Evolutionary conservation across 2,329 filamentous ascomycete species (phyloP).

Genomic region (Graphilbum sp.): DNA sequence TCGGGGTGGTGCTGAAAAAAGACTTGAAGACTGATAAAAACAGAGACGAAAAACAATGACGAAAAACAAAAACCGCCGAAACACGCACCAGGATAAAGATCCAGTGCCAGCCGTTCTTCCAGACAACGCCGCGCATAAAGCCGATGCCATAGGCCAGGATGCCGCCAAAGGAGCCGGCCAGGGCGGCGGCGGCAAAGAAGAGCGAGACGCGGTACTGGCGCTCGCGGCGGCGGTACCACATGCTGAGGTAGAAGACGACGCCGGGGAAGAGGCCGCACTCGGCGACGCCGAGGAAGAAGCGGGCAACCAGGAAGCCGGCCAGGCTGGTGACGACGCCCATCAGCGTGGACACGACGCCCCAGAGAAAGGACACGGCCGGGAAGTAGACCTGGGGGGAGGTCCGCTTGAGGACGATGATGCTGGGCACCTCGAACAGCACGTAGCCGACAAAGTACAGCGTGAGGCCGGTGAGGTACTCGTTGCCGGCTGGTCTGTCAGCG

Average conservation of each 20-base stretch:
- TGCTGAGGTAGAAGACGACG: conserved; percentile 31
- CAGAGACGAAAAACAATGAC: too few species aligned
- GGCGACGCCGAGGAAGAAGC: conserved; percentile 36
- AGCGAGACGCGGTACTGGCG: conserved; percentile 37
- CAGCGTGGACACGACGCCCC: conserved; percentile 37
- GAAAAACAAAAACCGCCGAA: too few species aligned
- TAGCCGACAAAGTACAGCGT: conserved; percentile 51
- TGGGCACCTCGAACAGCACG: conserved; percentile 42
- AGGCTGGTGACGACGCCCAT: conserved; percentile 32
- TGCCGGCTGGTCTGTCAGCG: too few species aligned
- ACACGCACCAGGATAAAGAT: conserved; percentile 41
- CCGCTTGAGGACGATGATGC: conserved; percentile 44
- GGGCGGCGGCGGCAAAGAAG: conserved; percentile 36
- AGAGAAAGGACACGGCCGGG: conserved; percentile 37
- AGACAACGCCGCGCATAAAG: conserved; percentile 34
- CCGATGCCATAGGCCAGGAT: conserved; percentile 39
- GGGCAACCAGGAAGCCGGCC: conserved; percentile 32
- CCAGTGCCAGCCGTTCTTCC: conserved; percentile 37
- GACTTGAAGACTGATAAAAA: too few species aligned
- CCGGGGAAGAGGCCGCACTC: conserved; percentile 37
- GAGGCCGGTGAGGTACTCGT: conserved; percentile 48
- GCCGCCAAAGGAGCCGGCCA: conserved; percentile 40
- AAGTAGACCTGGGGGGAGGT: conserved; percentile 42
- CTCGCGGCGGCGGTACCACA: conserved; percentile 39
- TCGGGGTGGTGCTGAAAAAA: too few species aligned